Conservation (phyloP, 345 rosid species). For the Microcos paniculata region DNA sequence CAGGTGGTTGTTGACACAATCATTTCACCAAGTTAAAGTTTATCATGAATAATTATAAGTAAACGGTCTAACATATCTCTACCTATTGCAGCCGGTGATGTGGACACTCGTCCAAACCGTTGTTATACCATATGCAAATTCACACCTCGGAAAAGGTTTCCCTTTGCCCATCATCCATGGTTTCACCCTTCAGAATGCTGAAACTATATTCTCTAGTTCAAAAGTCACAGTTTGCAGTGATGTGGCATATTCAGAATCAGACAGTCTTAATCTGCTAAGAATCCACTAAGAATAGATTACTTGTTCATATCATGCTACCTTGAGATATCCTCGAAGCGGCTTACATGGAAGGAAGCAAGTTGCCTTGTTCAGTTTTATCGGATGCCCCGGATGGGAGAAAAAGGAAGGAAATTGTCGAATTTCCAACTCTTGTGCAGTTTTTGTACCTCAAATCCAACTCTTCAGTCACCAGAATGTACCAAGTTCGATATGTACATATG, state of each 20-base stretch:
- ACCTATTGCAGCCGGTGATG: slow-evolving; percentile 71
- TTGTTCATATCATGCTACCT: not conserved
- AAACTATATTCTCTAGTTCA: slow-evolving; percentile 52
- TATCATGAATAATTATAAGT: not conserved
- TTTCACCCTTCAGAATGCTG: slow-evolving; percentile 70
- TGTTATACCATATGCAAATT: slow-evolving; percentile 72
- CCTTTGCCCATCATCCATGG: slow-evolving; percentile 89
- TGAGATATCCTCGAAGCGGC: not conserved
- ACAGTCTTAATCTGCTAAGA: slow-evolving; percentile 14
- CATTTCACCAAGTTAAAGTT: not conserved
- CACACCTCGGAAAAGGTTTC: slow-evolving; percentile 73
- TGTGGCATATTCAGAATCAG: slow-evolving; percentile 46
- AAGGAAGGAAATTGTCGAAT: no score
- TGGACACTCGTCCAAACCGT: slow-evolving; percentile 88
- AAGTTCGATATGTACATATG: not conserved
- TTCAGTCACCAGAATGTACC: not conserved
- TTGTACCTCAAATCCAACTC: not conserved
- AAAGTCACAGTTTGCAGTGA: slow-evolving; percentile 67
- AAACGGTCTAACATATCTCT: not conserved
- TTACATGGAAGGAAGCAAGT: not conserved
- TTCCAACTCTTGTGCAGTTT: not conserved
- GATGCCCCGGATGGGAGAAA: no score
- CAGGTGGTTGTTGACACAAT: slow-evolving; percentile 43
- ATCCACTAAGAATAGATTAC: not conserved
- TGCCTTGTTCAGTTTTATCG: not conserved